phyloP scores from a whole-genome alignment of 495 filamentous ascomycete species.

The Bombardia bombarda region DNA sequence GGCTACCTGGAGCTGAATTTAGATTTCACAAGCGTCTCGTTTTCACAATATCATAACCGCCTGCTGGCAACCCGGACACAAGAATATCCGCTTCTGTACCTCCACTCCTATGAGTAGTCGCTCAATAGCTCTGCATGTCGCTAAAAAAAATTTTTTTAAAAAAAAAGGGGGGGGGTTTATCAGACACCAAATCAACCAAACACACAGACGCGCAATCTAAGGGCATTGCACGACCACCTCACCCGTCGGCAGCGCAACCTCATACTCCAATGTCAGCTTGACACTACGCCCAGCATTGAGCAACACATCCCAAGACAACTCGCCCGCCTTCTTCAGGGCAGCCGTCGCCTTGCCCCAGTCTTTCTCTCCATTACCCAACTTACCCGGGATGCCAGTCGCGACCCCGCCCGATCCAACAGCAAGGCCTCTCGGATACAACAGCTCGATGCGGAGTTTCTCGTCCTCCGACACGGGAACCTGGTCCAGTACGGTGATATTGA shows the following conservation, averaged over 20 bases:
- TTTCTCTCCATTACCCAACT: constrained; percentile 16
- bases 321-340: constrained; percentile 48
- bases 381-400: constrained; percentile 23
- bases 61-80: too few relatives aligned
- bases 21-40: too few relatives aligned
- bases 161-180: too few relatives aligned
- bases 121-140: too few relatives aligned
- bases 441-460: constrained; percentile 48
- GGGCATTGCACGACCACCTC: constrained; percentile 36
- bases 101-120: too few relatives aligned
- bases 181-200: background rate
- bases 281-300: constrained; percentile 50
- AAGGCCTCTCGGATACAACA: constrained; percentile 47
- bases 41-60: too few relatives aligned
- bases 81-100: too few relatives aligned
- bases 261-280: constrained; percentile 56
- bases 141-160: too few relatives aligned
- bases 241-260: constrained; percentile 46
- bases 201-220: too few relatives aligned
- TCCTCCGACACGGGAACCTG: constrained; percentile 63
- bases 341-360: constrained; percentile 44
- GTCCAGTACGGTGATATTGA: constrained; percentile 52
- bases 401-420: constrained; percentile 32
- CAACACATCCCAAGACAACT: constrained; percentile 52
- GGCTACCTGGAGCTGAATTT: too few relatives aligned